Conservation (phyloP, 371 early-diverging fungal genomes). For the Coemansia sp. region DNA sequence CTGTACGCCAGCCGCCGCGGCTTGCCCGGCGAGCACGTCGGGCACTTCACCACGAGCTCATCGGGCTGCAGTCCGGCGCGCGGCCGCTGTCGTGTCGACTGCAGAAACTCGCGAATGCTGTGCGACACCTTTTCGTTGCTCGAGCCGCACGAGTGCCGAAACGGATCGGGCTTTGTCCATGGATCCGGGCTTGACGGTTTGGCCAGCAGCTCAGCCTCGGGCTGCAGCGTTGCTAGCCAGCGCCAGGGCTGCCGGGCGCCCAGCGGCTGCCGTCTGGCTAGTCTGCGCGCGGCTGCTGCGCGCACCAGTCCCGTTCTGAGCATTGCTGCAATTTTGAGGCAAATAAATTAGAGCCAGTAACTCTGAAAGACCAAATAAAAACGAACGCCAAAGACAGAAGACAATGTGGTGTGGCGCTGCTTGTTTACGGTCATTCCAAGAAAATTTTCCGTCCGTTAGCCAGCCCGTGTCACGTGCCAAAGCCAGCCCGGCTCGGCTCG, state of each 20-base stretch:
- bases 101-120: conserved; percentile 40
- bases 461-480: too few species aligned
- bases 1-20: conserved; percentile 51
- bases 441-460: too few species aligned
- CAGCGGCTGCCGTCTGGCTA: neutral
- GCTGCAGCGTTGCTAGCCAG: conserved; percentile 30
- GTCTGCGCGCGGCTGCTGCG: neutral
- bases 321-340: conserved; percentile 5
- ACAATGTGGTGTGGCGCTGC: neutral
- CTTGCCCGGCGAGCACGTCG: conserved; percentile 52
- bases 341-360: neutral
- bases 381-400: neutral
- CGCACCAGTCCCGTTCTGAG: conserved; percentile 13
- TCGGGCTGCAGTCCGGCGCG: conserved; percentile 53
- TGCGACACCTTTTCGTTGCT: conserved; percentile 9
- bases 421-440: neutral
- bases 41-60: conserved; percentile 53
- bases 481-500: too few species aligned
- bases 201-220: conserved; percentile 5
- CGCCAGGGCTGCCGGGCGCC: conserved; percentile 9
- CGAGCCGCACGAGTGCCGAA: neutral
- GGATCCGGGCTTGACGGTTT: neutral
- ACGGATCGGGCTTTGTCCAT: neutral
- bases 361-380: neutral
- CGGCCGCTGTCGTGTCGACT: conserved; percentile 45